These are phyloP conservation scores for Talaromyces adpressus DNA, from an alignment of 495 filamentous ascomycete species.

Conservation along the genomic window DNA sequence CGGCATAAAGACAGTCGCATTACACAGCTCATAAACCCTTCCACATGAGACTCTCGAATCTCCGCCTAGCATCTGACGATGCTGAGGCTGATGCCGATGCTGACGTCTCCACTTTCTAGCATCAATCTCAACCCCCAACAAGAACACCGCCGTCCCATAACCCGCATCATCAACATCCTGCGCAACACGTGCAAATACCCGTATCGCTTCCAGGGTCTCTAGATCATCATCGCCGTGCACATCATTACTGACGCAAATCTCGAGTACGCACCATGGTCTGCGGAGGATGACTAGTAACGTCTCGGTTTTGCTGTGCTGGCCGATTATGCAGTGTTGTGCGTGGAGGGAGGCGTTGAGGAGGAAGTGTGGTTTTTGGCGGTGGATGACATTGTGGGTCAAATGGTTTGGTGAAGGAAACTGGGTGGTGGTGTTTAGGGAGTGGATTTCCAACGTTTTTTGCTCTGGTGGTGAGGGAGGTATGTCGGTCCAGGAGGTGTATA, in stretches of 20 bases:
- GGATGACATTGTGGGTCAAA: background rate
- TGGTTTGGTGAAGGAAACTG: background rate
- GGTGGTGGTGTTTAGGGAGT: background rate
- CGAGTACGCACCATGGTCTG: constrained; percentile 6
- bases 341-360: constrained; percentile 1
- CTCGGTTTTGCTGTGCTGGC: background rate
- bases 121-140: constrained; percentile 2
- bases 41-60: too few species aligned
- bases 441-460: background rate
- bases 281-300: background rate
- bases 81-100: background rate
- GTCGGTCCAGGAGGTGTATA: background rate
- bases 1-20: background rate
- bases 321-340: constrained; percentile 2
- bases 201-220: background rate
- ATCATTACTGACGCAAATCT: constrained; percentile 2
- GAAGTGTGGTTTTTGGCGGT: background rate
- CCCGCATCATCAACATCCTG: background rate
- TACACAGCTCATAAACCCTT: constrained; percentile 1
- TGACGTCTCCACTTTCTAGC: background rate
- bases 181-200: background rate
- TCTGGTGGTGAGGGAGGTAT: background rate
- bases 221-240: background rate
- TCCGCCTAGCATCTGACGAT: too few species aligned
- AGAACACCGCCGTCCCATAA: constrained; percentile 1